A percentile compares a stretch with the other conserved stretches of the same genome.
These are phyloP conservation scores for Nemania sp. DNA, from an alignment of 2,329 filamentous ascomycete genomes.

Conservation along the genomic window DNA sequence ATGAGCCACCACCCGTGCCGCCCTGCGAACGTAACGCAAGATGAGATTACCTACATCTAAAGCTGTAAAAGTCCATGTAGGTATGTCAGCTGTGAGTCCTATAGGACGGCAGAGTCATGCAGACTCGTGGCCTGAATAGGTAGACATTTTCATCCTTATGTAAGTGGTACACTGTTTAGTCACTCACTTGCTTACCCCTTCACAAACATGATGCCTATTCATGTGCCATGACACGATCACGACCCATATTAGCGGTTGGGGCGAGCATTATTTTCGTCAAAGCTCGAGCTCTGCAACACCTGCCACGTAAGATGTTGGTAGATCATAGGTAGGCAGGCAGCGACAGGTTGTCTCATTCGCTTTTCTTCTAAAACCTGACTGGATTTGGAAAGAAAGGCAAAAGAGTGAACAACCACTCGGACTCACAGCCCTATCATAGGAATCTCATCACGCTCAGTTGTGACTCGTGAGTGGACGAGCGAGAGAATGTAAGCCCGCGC, in stretches of 20 bases:
- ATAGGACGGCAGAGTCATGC: slow-evolving; percentile 3
- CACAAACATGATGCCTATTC: neutral
- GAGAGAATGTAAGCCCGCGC: slow-evolving; percentile 5
- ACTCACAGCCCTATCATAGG: neutral
- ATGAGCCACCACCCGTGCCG: slow-evolving; percentile 8
- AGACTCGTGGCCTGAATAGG: slow-evolving; percentile 5
- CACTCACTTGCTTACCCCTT: too few relatives aligned
- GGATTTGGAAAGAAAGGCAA: neutral
- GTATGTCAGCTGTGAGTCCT: neutral
- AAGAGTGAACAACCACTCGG: neutral
- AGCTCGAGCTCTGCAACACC: slow-evolving; percentile 1
- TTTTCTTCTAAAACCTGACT: neutral
- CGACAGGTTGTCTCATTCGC: neutral
- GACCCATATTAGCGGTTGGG: neutral
- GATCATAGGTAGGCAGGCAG: neutral
- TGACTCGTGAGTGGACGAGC: neutral
- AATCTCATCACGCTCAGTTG: slow-evolving; percentile 4
- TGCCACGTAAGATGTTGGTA: slow-evolving; percentile 15
- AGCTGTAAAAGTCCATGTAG: slow-evolving; percentile 11
- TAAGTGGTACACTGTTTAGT: too few relatives aligned
- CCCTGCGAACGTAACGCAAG: slow-evolving; percentile 6
- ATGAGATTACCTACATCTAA: slow-evolving; percentile 5
- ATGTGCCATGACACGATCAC: neutral
- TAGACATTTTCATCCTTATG: too few relatives aligned
- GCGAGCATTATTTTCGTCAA: neutral